Conservation (phyloP, 352 stramenopile species). For the Blastocystis sp. region DNA sequence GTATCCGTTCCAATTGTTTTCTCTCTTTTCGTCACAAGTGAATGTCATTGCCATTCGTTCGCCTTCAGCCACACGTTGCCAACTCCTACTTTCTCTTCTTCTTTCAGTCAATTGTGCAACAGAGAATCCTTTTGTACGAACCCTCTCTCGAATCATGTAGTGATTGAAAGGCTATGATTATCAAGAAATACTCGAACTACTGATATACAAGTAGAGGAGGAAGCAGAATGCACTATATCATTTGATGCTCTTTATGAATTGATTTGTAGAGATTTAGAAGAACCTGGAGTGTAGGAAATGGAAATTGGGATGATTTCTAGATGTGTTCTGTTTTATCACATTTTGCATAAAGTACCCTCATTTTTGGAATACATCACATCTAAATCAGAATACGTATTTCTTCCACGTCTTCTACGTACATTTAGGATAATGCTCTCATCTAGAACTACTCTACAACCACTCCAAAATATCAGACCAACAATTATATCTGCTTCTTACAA, state of each 20-base stretch:
- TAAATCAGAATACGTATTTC: conserved; percentile 27
- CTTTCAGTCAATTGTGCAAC: conserved; percentile 23
- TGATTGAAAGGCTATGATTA: neutral
- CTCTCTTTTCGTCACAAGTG: neutral
- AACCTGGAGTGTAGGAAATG: conserved; percentile 2
- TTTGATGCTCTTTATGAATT: neutral
- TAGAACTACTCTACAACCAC: neutral
- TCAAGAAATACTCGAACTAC: conserved; percentile 10
- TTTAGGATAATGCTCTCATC: neutral
- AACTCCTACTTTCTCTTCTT: neutral
- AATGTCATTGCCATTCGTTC: neutral
- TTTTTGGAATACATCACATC: conserved; percentile 20
- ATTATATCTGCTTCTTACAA: conserved; percentile 14
- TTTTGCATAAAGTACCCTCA: conserved; percentile 9
- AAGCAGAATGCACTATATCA: neutral
- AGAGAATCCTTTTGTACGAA: neutral
- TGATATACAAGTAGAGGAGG: conserved; percentile 2
- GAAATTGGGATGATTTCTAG: neutral
- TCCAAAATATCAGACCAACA: neutral
- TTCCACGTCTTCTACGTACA: neutral
- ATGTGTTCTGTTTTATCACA: conserved; percentile 22
- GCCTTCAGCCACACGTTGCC: conserved; percentile 7
- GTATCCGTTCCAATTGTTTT: conserved; percentile 26
- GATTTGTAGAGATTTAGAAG: conserved; percentile 9
- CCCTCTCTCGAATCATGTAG: neutral